A percentile compares a stretch with the other conserved stretches of the same genome.
Evolutionary conservation across 179 eudicot species (phyloP).

Genomic region (Spergularia azorica): DNA sequence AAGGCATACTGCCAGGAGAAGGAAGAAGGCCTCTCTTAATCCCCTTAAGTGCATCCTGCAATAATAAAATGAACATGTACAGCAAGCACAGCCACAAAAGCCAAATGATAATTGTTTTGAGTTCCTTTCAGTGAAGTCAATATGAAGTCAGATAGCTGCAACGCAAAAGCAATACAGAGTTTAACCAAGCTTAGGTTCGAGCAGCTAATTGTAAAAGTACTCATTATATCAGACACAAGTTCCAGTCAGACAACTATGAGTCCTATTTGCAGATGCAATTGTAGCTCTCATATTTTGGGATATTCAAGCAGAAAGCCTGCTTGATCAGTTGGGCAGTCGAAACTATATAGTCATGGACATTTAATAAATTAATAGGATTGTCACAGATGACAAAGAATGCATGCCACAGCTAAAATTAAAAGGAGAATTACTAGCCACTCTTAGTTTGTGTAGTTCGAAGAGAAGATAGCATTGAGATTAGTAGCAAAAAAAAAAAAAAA

Average conservation of each 20-base stretch:
- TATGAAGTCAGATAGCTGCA: not conserved
- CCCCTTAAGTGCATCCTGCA: slow-evolving; percentile 88
- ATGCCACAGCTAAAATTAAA: not conserved
- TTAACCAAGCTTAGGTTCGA: not conserved
- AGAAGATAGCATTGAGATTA: not conserved
- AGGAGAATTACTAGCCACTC: no score
- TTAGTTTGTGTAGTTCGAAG: no score
- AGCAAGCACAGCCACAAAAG: slow-evolving; percentile 7
- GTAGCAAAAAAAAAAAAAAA: not conserved
- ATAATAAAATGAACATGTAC: slow-evolving; percentile 7
- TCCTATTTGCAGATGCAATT: slow-evolving; percentile 3
- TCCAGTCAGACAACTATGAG: not conserved
- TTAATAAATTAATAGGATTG: not conserved
- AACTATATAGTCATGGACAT: not conserved
- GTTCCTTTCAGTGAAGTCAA: slow-evolving; percentile 2
- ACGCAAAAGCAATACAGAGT: not conserved
- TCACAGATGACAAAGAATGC: not conserved
- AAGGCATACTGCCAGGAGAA: slow-evolving; percentile 87
- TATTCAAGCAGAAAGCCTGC: not conserved
- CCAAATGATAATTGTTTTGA: not conserved
- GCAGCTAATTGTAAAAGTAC: not conserved
- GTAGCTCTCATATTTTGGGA: not conserved
- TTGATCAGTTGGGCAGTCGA: not conserved
- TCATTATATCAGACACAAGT: not conserved
- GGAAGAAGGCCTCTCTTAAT: slow-evolving; percentile 84